These are phyloP conservation scores for Ceratocystis harringtonii DNA, from an alignment of 2,329 filamentous ascomycete genomes.

Conservation along the genomic window DNA sequence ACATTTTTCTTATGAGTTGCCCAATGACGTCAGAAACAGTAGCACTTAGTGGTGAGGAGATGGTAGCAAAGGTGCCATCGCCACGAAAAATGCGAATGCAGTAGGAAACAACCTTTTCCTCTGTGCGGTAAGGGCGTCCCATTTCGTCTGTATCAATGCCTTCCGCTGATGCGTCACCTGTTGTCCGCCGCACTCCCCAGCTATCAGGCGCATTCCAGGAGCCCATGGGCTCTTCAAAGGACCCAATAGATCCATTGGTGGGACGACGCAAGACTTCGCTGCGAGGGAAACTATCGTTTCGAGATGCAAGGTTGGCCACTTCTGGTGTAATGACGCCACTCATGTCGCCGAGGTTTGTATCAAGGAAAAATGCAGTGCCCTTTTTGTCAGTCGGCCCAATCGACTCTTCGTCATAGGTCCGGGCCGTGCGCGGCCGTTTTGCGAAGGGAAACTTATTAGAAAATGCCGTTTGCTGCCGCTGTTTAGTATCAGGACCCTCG, in stretches of 20 bases:
- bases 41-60: conserved; percentile 70
- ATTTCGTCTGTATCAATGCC: conserved; percentile 43
- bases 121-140: conserved; percentile 3
- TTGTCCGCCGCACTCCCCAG: conserved; percentile 72
- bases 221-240: conserved; percentile 31
- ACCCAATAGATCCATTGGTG: conserved; percentile 11
- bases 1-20: conserved; percentile 90
- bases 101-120: conserved; percentile 63
- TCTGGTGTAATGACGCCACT: conserved; percentile 37
- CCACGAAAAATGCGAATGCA: conserved; percentile 92
- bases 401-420: conserved; percentile 40
- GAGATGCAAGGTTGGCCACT: neutral
- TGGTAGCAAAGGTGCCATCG: conserved; percentile 85
- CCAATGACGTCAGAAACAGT: conserved; percentile 74
- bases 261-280: conserved; percentile 1
- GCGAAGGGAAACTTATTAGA: conserved; percentile 50
- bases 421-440: conserved; percentile 37
- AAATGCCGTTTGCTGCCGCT: conserved; percentile 26
- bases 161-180: conserved; percentile 49
- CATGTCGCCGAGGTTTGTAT: conserved; percentile 83
- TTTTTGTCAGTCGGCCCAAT: conserved; percentile 46
- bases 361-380: conserved; percentile 56
- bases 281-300: conserved; percentile 10
- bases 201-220: conserved; percentile 92
- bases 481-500: conserved; percentile 17